Base-by-base conservation (phyloP, 305 asterid genomes). In the Galium porrigens region DNA sequence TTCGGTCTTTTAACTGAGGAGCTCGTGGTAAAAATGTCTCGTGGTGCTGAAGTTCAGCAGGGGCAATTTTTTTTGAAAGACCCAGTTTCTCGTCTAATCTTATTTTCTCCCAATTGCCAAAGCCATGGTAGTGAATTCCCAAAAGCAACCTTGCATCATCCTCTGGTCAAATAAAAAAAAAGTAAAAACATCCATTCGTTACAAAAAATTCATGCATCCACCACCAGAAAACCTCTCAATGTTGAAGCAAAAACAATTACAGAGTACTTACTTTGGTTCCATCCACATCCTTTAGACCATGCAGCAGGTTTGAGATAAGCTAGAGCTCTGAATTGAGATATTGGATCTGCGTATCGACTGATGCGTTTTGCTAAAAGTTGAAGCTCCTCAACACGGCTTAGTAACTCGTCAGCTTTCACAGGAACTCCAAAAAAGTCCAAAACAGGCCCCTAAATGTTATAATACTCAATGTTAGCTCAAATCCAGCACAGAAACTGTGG, bases 271-370 rank as follows among this genome's bases (percentile, higher is more conserved):
- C 99, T 94, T 79, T 86, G 99, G 73, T 90, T 94, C 99, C 99
- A 94, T 72, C 99, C 97, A 86, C 99, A 94, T 49, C 99, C 99
- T 80, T 90, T 94, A 63, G 99, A 90, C 99, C 99, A 94, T 0
- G 97, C 84, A 63, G 97, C 87, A 67, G 96, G 96, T 75, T 88
- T 94, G 68, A 88, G 95, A 78, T 79, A 90, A 66, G 86, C 82
- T 68, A 94, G 81, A 42, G 95, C 85, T 78, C 94, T 79, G 77
- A 90, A 94, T 76, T 94, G 99, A 62, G 88, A 78, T 41, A 94
- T 37, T 55, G 99, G 99, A 77, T 90, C 95, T 63, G 78, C 89
- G 68, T 94, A 90, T 44, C 95, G 85, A 72, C 80, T 77, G 76
- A 94, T 85, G 73, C 99, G 90, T 81, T 90, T 94, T 67, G 94